Conservation (phyloP, 805 yeast species). For the Saturnispora diversa region DNA sequence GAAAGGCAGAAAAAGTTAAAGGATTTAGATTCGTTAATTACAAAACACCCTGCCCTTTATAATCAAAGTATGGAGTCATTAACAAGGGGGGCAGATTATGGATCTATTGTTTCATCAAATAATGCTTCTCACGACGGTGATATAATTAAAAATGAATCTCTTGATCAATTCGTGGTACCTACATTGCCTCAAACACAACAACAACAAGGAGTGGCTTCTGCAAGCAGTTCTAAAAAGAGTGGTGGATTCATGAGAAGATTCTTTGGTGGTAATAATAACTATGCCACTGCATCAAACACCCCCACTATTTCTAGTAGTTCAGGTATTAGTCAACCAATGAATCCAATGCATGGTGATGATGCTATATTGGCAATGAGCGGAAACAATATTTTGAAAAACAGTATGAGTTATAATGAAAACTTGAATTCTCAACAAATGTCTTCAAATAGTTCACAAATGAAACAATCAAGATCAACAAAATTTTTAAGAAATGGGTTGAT, state of each 20-base stretch:
- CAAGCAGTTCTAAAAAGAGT: conserved; percentile 10
- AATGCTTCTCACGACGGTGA: conserved; percentile 15
- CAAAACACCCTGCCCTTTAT: not conserved
- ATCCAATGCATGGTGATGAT: conserved; percentile 26
- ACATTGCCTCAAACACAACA: conserved; percentile 1
- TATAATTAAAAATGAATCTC: not conserved
- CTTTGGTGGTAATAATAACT: conserved; percentile 19
- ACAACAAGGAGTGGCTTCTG: not conserved
- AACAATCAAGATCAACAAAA: conserved; percentile 43
- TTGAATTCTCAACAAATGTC: not conserved
- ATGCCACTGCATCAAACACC: conserved; percentile 16
- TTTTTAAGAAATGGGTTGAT: conserved; percentile 30
- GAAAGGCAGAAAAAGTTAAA: conserved; percentile 17
- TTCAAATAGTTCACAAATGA: conserved; percentile 26
- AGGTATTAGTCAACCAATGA: conserved; percentile 28
- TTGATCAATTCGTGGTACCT: conserved; percentile 2
- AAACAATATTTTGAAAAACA: conserved; percentile 3
- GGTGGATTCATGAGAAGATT: conserved; percentile 26
- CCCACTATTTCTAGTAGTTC: conserved; percentile 3
- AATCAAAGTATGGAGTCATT: conserved; percentile 11
- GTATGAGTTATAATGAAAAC: conserved; percentile 6
- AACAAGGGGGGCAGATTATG: not conserved
- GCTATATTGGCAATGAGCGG: conserved; percentile 12
- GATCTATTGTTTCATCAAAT: conserved; percentile 10
- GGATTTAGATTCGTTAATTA: conserved; percentile 14